These are phyloP conservation scores for Leptomonas seymouri DNA, from an alignment of 208 protist species.

Conservation along the genomic window DNA sequence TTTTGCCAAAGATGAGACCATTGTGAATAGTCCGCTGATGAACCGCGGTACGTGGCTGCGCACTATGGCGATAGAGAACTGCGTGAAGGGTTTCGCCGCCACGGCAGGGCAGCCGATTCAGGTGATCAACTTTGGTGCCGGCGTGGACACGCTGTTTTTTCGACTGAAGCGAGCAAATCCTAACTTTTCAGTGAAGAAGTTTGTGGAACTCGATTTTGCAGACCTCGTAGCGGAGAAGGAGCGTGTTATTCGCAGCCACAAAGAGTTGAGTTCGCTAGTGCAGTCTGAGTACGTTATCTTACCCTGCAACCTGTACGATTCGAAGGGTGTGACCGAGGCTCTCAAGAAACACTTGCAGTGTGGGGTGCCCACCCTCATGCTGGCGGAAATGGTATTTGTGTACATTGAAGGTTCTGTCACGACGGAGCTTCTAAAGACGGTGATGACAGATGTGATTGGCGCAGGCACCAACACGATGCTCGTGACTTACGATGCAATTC, in stretches of 20 bases:
- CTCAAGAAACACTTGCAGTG: slow-evolving; percentile 51
- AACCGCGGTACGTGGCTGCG: slow-evolving; percentile 92
- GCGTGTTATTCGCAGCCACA: slow-evolving; percentile 52
- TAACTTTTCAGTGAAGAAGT: slow-evolving; percentile 57
- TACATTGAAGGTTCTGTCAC: slow-evolving; percentile 81
- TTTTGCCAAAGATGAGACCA: slow-evolving; percentile 82
- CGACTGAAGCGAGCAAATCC: slow-evolving; percentile 66
- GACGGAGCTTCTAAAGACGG: slow-evolving; percentile 59
- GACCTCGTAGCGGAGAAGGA: slow-evolving; percentile 83
- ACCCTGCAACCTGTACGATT: slow-evolving; percentile 64
- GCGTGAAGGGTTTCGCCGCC: slow-evolving; percentile 59
- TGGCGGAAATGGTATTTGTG: slow-evolving; percentile 92
- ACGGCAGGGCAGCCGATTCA: slow-evolving; percentile 61
- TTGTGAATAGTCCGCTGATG: slow-evolving; percentile 92
- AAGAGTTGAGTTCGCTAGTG: slow-evolving; percentile 36
- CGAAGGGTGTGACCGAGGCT: slow-evolving; percentile 40
- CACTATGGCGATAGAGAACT: slow-evolving; percentile 82
- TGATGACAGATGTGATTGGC: slow-evolving; percentile 59
- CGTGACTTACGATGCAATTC: slow-evolving; percentile 87
- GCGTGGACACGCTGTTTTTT: slow-evolving; percentile 92
- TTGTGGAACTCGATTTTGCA: slow-evolving; percentile 84
- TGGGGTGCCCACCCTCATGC: slow-evolving; percentile 71
- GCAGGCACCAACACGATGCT: slow-evolving; percentile 48
- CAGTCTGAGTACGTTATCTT: slow-evolving; percentile 62
- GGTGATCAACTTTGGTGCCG: slow-evolving; percentile 87